Evolutionary conservation across 345 rosid species (phyloP).

Genomic region (Noccaea bulbosa): DNA sequence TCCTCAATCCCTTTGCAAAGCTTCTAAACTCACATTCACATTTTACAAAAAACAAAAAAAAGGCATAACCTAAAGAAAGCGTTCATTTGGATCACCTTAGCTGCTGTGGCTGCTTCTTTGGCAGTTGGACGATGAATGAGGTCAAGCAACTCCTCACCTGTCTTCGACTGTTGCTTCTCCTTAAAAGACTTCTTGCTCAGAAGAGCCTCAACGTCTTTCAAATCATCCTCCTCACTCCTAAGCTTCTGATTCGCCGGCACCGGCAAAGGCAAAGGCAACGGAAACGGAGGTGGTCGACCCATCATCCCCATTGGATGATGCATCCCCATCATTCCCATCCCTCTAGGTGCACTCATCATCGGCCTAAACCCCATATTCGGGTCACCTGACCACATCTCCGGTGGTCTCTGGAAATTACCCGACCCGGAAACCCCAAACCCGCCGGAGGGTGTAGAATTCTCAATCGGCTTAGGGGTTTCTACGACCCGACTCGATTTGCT

Average conservation of each 20-base stretch:
- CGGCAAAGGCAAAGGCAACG: slow-evolving; percentile 47
- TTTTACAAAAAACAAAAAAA: background rate
- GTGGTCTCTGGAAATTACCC: slow-evolving; percentile 51
- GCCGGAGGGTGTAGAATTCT: slow-evolving; percentile 17
- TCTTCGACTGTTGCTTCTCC: slow-evolving; percentile 88
- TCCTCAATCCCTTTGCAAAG: background rate
- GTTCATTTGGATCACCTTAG: slow-evolving; percentile 55
- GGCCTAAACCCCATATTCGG: slow-evolving; percentile 53
- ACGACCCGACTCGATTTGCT: slow-evolving; percentile 36
- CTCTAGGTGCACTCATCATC: slow-evolving; percentile 53
- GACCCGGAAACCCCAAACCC: slow-evolving; percentile 50
- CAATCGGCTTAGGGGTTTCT: slow-evolving; percentile 25
- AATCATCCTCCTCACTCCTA: slow-evolving; percentile 84
- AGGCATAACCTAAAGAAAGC: slow-evolving; percentile 2
- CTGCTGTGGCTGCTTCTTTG: slow-evolving; percentile 91
- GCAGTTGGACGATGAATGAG: slow-evolving; percentile 94
- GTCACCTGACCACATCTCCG: slow-evolving; percentile 67
- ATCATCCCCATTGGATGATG: slow-evolving; percentile 49
- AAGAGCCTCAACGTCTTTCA: slow-evolving; percentile 88
- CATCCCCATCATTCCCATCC: slow-evolving; percentile 59
- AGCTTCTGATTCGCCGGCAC: slow-evolving; percentile 60
- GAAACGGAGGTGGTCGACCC: slow-evolving; percentile 45
- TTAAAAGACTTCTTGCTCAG: slow-evolving; percentile 81
- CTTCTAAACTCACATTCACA: background rate
- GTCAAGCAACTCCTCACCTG: slow-evolving; percentile 91